Conservation (phyloP, 2,329 filamentous ascomycete genomes). For the Cadophora luteo-olivacea region DNA sequence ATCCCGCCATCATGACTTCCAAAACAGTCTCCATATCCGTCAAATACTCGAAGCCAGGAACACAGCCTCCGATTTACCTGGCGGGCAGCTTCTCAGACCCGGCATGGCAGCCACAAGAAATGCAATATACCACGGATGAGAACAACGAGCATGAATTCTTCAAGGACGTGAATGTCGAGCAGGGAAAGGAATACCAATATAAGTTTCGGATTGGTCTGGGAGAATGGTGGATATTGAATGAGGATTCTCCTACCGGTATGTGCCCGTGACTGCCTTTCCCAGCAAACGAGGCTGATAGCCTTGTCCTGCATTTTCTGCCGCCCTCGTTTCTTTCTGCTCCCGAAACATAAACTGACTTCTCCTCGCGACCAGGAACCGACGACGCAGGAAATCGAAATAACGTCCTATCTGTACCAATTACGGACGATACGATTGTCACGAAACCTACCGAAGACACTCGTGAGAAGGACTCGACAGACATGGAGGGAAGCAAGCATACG, state of each 20-base stretch:
- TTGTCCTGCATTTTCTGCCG: constrained; percentile 1
- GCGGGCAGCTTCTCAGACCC: constrained; percentile 73
- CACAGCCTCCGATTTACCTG: constrained; percentile 71
- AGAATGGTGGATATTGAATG: constrained; percentile 75
- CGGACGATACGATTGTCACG: constrained; percentile 16
- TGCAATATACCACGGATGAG: constrained; percentile 59
- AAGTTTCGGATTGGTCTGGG: constrained; percentile 73
- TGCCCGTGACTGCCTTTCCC: constrained; percentile 11
- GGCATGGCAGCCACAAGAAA: constrained; percentile 71
- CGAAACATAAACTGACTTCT: constrained; percentile 20
- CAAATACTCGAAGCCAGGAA: constrained; percentile 64
- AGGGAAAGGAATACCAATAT: constrained; percentile 71
- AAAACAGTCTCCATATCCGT: constrained; percentile 46
- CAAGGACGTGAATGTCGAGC: constrained; percentile 59
- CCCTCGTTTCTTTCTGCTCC: neutral
- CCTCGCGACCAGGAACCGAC: constrained; percentile 51
- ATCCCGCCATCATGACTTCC: constrained; percentile 31
- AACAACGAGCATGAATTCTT: constrained; percentile 64
- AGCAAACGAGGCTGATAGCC: constrained; percentile 1
- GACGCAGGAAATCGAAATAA: constrained; percentile 61
- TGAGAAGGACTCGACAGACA: constrained; percentile 5
- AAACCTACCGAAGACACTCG: constrained; percentile 11
- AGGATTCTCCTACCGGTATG: constrained; percentile 64
- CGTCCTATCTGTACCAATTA: constrained; percentile 48
- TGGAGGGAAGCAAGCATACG: neutral